Base-by-base conservation (phyloP, 257 asterid genomes). In the Ilex asprella region DNA sequence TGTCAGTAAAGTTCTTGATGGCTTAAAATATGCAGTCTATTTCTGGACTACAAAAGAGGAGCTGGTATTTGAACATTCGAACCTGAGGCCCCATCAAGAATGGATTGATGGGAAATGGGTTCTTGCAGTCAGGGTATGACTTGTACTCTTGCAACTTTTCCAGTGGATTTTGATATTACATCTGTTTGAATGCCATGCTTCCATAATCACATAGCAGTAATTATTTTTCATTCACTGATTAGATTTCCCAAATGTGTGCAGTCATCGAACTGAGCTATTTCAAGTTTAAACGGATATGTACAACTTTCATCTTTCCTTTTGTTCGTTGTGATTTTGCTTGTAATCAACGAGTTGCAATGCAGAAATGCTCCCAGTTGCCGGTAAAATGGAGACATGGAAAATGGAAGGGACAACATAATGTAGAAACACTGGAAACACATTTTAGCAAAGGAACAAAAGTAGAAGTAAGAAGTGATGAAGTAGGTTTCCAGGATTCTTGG, bases 101-200 rank as follows among this genome's bases (percentile, higher is more conserved):
- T 84, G 91, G 88, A 65, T 71, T 55, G 75, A 80, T 76, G 87
- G 82, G 29, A 76, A 83, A 65, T 88, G 94, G 94, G 71, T 70
- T 46, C 55, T 65, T 30, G 59, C 83, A 16, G 64, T 50, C 64
- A 63, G 61, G 84, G 89, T 85, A 80, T 56, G 75, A 12, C 54
- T 55, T 51, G 29, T 70, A 35, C 30, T 39, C 6, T 7, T 31
- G 53, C 47, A 51, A 41, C 56, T 50, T 43, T 31, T 50, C 50
- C 11, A 53, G 14, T 27, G 56, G 39, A 15, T 39, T 21, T 27
- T 53, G 41, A 35, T 35, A 4, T 35, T 3, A 35, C 41, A 35
- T 3, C 8, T 35, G 41, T 35, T 3, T 35, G 41, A 35, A 35
- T 8, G 8, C 8, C 41, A 35, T 35, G 41, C 41, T 35, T 35